A percentile compares a stretch with the other conserved stretches of the same genome.
phyloP scores from a whole-genome alignment of 768 basidiomycete species.

The Pisolithus orientalis region DNA sequence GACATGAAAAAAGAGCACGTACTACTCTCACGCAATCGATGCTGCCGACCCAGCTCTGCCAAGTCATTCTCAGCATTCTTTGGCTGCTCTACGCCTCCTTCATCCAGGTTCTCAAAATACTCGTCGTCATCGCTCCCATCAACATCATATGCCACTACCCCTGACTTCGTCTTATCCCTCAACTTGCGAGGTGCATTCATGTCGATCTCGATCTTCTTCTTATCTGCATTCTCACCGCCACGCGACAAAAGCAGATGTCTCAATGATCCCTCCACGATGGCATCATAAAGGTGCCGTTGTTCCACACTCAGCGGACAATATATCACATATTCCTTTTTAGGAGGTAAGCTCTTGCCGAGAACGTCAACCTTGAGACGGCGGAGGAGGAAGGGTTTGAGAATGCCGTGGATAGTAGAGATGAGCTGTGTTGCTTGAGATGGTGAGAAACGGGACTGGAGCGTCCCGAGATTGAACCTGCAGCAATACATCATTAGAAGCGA shows the following conservation, averaged over 20 bases:
- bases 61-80: constrained; percentile 40
- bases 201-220: constrained; percentile 20
- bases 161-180: constrained; percentile 24
- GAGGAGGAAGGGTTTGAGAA: constrained; percentile 92
- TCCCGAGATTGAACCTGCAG: constrained; percentile 65
- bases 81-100: constrained; percentile 35
- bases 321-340: constrained; percentile 91
- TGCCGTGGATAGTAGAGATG: constrained; percentile 76
- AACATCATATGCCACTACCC: constrained; percentile 42
- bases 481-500: constrained; percentile 13
- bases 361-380: constrained; percentile 91
- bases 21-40: constrained; percentile 58
- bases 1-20: constrained; percentile 21
- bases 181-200: constrained; percentile 30
- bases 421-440: constrained; percentile 56
- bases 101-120: constrained; percentile 58
- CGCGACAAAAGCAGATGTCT: constrained; percentile 52
- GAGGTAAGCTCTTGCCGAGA: constrained; percentile 61
- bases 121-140: constrained; percentile 57
- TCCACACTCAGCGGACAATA: constrained; percentile 81
- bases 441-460: constrained; percentile 50
- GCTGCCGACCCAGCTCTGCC: constrained; percentile 49
- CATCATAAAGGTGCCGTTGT: constrained; percentile 84
- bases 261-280: constrained; percentile 65
- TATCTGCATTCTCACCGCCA: constrained; percentile 20